These are phyloP conservation scores for Beta corolliflora DNA, from an alignment of 179 eudicot genomes.

Conservation along the genomic window DNA sequence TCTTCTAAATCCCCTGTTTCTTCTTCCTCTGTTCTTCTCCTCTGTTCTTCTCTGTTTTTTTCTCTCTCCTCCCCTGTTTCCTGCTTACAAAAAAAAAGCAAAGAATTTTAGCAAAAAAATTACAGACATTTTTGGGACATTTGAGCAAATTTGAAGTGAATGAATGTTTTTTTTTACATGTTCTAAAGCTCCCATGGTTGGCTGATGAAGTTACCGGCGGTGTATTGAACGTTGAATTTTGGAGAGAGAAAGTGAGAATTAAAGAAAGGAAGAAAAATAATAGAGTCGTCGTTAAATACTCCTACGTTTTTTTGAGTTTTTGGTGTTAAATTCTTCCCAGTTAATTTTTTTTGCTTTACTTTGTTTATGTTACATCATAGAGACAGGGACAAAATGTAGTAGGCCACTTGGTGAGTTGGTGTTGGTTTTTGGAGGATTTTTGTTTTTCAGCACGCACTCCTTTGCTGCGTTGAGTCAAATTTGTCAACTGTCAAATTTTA, in stretches of 20 bases:
- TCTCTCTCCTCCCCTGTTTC: constrained; percentile 27
- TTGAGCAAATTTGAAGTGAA: not conserved
- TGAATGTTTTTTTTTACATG: constrained; percentile 26
- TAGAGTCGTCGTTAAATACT: constrained; percentile 21
- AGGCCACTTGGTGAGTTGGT: constrained; percentile 2
- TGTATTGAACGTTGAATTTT: not conserved
- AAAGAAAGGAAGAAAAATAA: not conserved
- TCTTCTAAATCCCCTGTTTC: not conserved
- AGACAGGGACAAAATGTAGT: not conserved
- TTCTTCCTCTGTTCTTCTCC: not conserved
- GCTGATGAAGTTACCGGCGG: not conserved
- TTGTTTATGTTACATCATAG: not conserved
- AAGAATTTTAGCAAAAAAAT: not conserved
- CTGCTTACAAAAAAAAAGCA: constrained; percentile 23
- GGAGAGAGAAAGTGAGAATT: constrained; percentile 12
- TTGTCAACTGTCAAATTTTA: not conserved
- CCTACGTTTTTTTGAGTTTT: constrained; percentile 18
- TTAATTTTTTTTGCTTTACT: not conserved
- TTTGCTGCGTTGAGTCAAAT: not conserved
- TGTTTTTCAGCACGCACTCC: not conserved
- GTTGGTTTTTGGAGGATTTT: not conserved
- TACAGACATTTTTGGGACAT: not conserved
- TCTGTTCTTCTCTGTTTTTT: not conserved
- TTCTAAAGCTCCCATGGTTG: constrained; percentile 42
- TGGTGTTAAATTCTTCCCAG: not conserved